Base-by-base conservation (phyloP, 2,329 filamentous ascomycete species). In the Talaromyces piceae region DNA sequence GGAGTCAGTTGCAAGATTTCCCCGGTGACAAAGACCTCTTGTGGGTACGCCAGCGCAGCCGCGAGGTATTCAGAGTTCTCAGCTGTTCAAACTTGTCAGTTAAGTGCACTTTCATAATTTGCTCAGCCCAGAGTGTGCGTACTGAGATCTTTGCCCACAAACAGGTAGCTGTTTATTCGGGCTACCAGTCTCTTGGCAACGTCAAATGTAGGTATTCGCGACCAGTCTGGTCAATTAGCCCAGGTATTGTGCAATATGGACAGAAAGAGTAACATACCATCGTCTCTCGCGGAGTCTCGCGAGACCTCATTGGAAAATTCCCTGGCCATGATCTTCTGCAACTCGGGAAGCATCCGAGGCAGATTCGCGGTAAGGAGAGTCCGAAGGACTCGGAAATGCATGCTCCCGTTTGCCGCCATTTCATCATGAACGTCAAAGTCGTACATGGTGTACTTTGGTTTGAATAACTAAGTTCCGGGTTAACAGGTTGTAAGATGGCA, bases 361-460 rank as follows among this genome's bases (percentile, higher is more conserved):
- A 46, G 41, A 37, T 45, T 31, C 5, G 39, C 7, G 12, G 33
- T 39, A 18, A 50, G 28, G n/a, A 44, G 9, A 18, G 20, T 44
- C 16, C 43, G 49, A 6, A 50, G 41, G 13, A 41, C 49, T 20
- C n/a, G 41, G 9, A 16, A 27, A 23, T 45, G 43, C 26, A 45
- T 46, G 9, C 20, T 46, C 6, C 49, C 49, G 16, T 50, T 46
- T 31, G 27, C 49, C 25, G 41, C 25, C 43, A 45, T 45, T 33
- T 31, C 13, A 25, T 50, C 49, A 30, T 45, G 22, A 16, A 45
- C 30, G 12, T 46, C 43, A 22, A 50, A 30, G 8, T 31, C 49
- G 16, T 45, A 12, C 49, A 50, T 50, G 7, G 49, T 50, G 23
- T 50, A 50, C 16, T 50, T 45, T 23, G 49, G 49, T 16, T 50